Evolutionary conservation across 2,329 filamentous ascomycete genomes (phyloP).

Genomic region (Escovopsis sp.): DNA sequence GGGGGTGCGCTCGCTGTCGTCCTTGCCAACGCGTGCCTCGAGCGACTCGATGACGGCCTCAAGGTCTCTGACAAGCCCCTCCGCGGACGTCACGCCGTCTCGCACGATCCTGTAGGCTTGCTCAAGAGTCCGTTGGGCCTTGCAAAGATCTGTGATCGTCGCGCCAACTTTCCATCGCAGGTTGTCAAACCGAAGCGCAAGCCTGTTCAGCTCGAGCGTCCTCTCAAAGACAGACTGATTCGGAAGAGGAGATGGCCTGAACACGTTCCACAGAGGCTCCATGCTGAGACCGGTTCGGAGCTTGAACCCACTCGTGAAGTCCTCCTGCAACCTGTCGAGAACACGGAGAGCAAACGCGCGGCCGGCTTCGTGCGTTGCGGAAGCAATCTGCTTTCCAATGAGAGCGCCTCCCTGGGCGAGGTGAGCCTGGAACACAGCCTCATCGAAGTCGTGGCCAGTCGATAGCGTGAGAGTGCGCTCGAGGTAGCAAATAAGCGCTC

Average conservation of each 20-base stretch:
- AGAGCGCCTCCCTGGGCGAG: constrained; percentile 33
- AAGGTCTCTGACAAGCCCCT: constrained; percentile 33
- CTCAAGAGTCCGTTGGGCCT: constrained; percentile 37
- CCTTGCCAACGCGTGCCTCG: constrained; percentile 28
- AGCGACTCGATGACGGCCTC: constrained; percentile 35
- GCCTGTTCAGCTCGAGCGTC: constrained; percentile 34
- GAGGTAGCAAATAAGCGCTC: constrained; percentile 35
- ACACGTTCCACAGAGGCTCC: constrained; percentile 59
- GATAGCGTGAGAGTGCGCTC: constrained; percentile 35
- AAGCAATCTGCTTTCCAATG: constrained; percentile 19
- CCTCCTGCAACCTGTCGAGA: constrained; percentile 28
- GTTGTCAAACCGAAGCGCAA: constrained; percentile 44
- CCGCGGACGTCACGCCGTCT: constrained; percentile 21
- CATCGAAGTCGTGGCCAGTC: constrained; percentile 35
- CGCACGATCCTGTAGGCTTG: constrained; percentile 41
- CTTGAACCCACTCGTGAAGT: constrained; percentile 56
- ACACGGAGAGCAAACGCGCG: constrained; percentile 25
- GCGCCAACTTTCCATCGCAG: constrained; percentile 43
- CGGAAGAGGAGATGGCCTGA: constrained; percentile 47
- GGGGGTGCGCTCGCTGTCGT: constrained; percentile 26
- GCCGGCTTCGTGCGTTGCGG: constrained; percentile 11
- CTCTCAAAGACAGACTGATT: constrained; percentile 29
- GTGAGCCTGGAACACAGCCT: constrained; percentile 49
- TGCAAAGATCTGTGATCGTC: constrained; percentile 34
- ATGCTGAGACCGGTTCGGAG: constrained; percentile 64